Evolutionary conservation across 75 land plant species (phyloP), one percentile per base, ranked within the genome.

Genomic region (Azolla pinnata): DNA sequence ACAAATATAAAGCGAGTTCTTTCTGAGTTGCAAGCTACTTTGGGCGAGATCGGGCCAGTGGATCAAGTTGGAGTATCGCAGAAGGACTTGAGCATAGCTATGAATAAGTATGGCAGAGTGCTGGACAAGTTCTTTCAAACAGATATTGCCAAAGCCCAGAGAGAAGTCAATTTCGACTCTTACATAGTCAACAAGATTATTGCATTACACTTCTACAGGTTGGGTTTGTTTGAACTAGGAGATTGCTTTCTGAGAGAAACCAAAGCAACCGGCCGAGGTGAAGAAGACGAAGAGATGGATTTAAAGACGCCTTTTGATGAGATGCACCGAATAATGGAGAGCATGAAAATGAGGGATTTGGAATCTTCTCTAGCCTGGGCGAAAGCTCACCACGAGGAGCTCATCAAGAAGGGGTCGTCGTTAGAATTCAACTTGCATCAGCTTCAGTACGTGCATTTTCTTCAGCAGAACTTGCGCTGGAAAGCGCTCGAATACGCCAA

Each of bases 351-450:
- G 28, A 67, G 64, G 57, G 75, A 93, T 61, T 70, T 93, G 16
- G 67, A 63, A 49, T 96, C 96, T 24, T 96, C 98, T 23, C 72
- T 93, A 21, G 67, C 60, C 3, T 93, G 98, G 98, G 84, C 75
- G 10, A 31, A 67, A 25, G 32, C 56, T 9, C 74, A 93, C 25
- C 66, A 67, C 2, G 75, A 75, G 10, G 66, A 67, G 19, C 84
- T 93, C 32, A 51, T 48, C 60, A 62, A 79, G 54, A 82, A 65
- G 52, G 80, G 86, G 14, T 89, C 87, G 2, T 47, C 67, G 27
- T 76, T 95, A 14, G 85, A 83, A 63, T 71, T 89, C 33, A 83
- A 89, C 46, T 80, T 95, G 35, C 99, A 90, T 47, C 46, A 72
- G 7, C 81, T 79, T 28, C 90, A 86, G 73, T 95, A 73, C 68